Base-by-base conservation (phyloP, 106 monocot species). In the Dendrobium officinale region DNA sequence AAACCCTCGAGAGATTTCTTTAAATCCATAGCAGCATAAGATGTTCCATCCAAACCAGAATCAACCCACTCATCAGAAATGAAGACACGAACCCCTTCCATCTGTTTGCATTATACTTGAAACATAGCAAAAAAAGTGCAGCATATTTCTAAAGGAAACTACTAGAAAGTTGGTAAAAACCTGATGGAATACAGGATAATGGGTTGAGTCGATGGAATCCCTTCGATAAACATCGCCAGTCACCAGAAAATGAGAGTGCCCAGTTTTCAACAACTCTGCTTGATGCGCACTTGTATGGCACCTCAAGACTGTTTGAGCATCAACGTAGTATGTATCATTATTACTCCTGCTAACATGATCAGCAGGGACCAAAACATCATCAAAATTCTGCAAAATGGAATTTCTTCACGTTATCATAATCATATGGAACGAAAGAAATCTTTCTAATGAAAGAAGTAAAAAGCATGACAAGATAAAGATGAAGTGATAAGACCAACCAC, bases 171-270 rank as follows among this genome's bases (percentile, higher is more conserved):
- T 43, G 43, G 26, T 27, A 80, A 73, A 80, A 75, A 99, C 99
- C 95, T 99, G 99, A 87, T 99, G 99, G 77, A 99, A 99, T 45
- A 95, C 95, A 75, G 99, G 95, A 87, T 99, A 99, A 83, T 99
- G 99, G 83, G 99, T 99, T 64, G 90, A 80, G 56, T 99, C 99
- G 45, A 99, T 93, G 11, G 95, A 93, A 73, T 99, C 99, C 67
- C 99, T 87, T 7, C 99, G 92, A 79, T 99, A 99, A 51, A 99
- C 99, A 95, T 99, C 99, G 6, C 99, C 99, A 42, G 95, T 93
- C 33, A 95, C 95, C 86, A 99, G 95, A 86, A 95, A 95, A 78
- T 88, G 88, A 59, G 80, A 87, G 78, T 95, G 85, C 37, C 99
- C 99, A 74, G 85, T 85, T 78, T 87, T 86, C 41, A 99, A 86